Evolutionary conservation across 2,329 filamentous ascomycete genomes (phyloP).

Genomic region (Penicillium sp.): DNA sequence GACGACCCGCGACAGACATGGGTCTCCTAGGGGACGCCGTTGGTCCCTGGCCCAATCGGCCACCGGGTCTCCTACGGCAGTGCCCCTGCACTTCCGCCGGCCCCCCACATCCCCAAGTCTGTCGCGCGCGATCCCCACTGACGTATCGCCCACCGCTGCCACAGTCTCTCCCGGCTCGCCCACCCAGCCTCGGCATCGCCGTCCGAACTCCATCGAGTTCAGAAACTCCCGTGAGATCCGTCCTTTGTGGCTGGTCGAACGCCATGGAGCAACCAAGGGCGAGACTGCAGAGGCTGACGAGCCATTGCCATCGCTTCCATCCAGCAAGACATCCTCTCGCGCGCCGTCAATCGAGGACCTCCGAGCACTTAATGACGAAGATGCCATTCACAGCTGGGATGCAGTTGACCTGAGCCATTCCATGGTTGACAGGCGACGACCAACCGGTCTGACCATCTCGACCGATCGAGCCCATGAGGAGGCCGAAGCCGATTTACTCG

Average conservation of each 20-base stretch:
- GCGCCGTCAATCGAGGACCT: conserved; percentile 46
- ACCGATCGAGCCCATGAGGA: conserved; percentile 35
- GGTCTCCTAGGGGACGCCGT: conserved; percentile 22
- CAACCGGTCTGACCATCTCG: conserved; percentile 25
- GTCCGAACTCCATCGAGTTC: conserved; percentile 51
- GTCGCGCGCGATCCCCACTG: conserved; percentile 39
- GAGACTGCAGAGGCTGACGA: conserved; percentile 38
- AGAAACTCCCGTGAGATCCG: conserved; percentile 62
- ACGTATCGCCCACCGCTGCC: conserved; percentile 31
- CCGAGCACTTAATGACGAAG: conserved; percentile 26
- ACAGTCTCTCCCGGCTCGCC: conserved; percentile 41
- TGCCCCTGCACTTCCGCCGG: conserved; percentile 54
- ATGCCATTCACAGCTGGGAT: conserved; percentile 29
- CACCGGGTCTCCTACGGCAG: conserved; percentile 49
- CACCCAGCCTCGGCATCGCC: conserved; percentile 41
- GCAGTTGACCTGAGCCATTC: conserved; percentile 25
- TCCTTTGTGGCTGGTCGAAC: conserved; percentile 77
- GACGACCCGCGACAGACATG: conserved; percentile 13
- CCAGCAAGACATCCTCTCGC: conserved; percentile 48
- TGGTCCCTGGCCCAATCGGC: conserved; percentile 28
- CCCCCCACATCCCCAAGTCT: conserved; percentile 46
- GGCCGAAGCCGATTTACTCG: conserved; percentile 47
- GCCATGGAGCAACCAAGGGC: conserved; percentile 45
- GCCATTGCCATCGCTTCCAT: conserved; percentile 48
- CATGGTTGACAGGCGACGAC: conserved; percentile 24